Evolutionary conservation across 148 eudicot genomes (phyloP), one percentile per base, ranked within the genome.

Genomic region (Diospyros lotus): DNA sequence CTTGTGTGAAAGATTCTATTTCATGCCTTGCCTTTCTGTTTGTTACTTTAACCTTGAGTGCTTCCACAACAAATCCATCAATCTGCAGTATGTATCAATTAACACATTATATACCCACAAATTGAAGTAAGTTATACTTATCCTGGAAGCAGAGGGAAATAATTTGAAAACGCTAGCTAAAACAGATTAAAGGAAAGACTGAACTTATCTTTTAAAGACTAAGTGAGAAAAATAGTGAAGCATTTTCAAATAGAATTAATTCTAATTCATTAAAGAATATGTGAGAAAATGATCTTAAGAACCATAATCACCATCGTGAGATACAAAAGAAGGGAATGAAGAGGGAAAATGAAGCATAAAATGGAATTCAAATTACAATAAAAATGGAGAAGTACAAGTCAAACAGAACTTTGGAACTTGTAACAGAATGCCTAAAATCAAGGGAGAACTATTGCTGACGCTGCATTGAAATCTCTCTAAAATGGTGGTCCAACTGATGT

Each of bases 61-160:
- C 96, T 86, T 93, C 84, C 61, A 83, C 88, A 76, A 91, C 98
- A 78, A 89, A 84, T 71, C 89, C 96, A 88, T 91, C 98, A 63
- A 91, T 84, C 98, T 93, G 94, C 82, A 80, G 78, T 17, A 11
- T 15, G 4, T 55, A 52, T 51, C 9, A 59, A 68, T 65, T 38
- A 10, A 64, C 12, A 53, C 58, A 69, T 46, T 11, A n/a, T 15
- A 45, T 12, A 45, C 42, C n/a, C 4, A 28, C 41, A 56, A 13
- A 44, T 39, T 46, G 58, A 48, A 48, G 55, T 71, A 11, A 52
- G 73, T 39, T 13, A 6, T 38, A 2, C 45, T 60, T 67, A 46
- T 63, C 18, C 17, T 60, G 51, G 39, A 44, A 72, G 13, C 7
- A 40, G 12, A 6, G 14, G 9, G 15, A 54, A 9, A 66, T n/a